A percentile compares a stretch with the other conserved stretches of the same genome.
Conservation (phyloP, 2,329 filamentous ascomycete genomes). For the Ceratocystis harringtonii region DNA sequence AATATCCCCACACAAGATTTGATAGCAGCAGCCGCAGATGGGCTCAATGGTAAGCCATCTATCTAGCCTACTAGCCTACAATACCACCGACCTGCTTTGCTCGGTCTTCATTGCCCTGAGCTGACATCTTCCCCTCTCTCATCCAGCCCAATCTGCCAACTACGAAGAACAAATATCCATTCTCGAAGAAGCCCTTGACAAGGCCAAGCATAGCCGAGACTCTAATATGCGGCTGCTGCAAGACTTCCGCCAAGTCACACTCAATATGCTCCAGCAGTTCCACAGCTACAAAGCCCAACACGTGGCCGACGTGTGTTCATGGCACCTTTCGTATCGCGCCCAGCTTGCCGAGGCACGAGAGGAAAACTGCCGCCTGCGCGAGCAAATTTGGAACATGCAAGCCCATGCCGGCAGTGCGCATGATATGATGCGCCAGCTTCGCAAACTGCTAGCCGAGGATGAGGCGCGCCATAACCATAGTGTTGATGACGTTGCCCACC, state of each 20-base stretch:
- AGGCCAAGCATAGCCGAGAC: conserved; percentile 44
- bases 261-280: conserved; percentile 45
- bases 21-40: conserved; percentile 39
- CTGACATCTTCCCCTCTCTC: neutral
- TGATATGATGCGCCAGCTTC: conserved; percentile 41
- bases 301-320: conserved; percentile 44
- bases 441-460: conserved; percentile 41
- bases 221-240: conserved; percentile 43
- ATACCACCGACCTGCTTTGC: neutral
- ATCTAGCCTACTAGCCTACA: too few species aligned
- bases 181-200: conserved; percentile 46
- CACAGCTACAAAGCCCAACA: conserved; percentile 52
- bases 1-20: conserved; percentile 44
- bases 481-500: conserved; percentile 36
- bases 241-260: conserved; percentile 42
- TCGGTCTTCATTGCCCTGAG: neutral
- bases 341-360: conserved; percentile 51
- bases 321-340: conserved; percentile 50
- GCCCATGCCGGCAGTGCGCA: conserved; percentile 44
- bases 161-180: conserved; percentile 47
- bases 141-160: conserved; percentile 41
- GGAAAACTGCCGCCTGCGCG: conserved; percentile 46
- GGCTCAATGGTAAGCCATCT: conserved; percentile 36
- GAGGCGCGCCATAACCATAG: conserved; percentile 37
- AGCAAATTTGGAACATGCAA: conserved; percentile 54